Conservation (phyloP, 75 land plant genomes). For the Pinus albicaulis region DNA sequence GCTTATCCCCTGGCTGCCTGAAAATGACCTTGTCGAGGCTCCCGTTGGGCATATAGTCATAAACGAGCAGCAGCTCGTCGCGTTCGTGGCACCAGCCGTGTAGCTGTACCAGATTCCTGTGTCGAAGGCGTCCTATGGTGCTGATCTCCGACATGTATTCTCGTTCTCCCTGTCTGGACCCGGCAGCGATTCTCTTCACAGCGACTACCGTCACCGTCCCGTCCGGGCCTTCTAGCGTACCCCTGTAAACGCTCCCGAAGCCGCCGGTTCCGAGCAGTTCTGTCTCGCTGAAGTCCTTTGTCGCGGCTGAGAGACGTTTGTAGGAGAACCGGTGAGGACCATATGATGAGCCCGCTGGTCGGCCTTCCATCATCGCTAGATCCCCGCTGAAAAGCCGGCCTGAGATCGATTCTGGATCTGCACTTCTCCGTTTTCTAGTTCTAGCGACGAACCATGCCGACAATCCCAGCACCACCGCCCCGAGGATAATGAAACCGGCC, state of each 20-base stretch:
- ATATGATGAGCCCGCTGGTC: neutral
- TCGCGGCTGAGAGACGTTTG: neutral
- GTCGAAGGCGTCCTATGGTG: conserved; percentile 29
- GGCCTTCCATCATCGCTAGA: too few relatives aligned
- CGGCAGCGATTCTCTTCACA: conserved; percentile 17
- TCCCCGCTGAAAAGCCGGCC: too few relatives aligned
- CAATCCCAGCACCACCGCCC: neutral
- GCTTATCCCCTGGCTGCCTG: neutral
- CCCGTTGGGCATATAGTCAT: conserved; percentile 12
- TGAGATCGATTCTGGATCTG: too few relatives aligned
- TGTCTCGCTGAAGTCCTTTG: neutral
- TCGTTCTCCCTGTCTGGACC: conserved; percentile 20
- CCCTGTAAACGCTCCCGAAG: neutral
- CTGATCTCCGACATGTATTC: conserved; percentile 35
- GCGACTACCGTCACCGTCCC: neutral
- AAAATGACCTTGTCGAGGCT: conserved; percentile 9
- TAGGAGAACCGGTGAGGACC: neutral
- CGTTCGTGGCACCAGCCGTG: conserved; percentile 28
- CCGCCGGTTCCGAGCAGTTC: neutral
- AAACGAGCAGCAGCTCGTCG: neutral
- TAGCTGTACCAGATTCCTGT: conserved; percentile 35
- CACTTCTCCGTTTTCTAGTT: too few relatives aligned
- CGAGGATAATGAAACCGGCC: neutral
- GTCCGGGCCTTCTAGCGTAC: neutral
- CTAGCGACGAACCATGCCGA: neutral